Base-by-base conservation (phyloP, 2,329 filamentous ascomycete species). In the Penicillium paneum region DNA sequence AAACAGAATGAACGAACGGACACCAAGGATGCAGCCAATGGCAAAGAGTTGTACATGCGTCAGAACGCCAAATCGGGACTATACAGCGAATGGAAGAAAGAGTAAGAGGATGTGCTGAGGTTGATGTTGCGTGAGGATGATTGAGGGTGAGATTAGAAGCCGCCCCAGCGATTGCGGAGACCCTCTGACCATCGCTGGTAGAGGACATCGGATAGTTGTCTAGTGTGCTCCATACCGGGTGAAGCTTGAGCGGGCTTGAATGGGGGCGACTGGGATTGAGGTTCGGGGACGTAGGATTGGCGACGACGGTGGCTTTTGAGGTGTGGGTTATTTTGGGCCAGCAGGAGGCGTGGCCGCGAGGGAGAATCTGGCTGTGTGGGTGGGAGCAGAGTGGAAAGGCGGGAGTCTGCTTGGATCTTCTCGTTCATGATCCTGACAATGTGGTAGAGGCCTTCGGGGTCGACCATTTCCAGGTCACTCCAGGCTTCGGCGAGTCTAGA, bases 121-220 rank as follows among this genome's bases (percentile, higher is more conserved):
- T 36, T 48, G 53, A 38, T 36, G 41, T 44, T 35, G 38, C 12
- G 41, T 41, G n/a, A 38, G 8, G 29, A 10, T 40, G 38, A 29
- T 41, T 13, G 26, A 12, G 48, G 28, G 41, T 45, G 52, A 56
- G 36, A 52, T 57, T 55, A 68, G 24, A 68, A 44, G 19, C 63
- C 76, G 17, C 78, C 76, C 88, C 88, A 92, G 52, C 88, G 80
- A 51, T 83, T 81, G 60, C 86, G 85, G 64, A 97, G 77, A 1
- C 91, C 91, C 55, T 95, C 90, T 3, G 87, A 85, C 94, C 94
- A 99, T 40, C 93, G 84, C 15, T 87, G 85, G 74, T 97, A 97
- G 19, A 99, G 82, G 19, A 96, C 90, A 71, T 97, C 91, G 1
- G 90, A 90, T 35, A 97, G 80, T 69, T 96, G 85, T 68, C 91